Evolutionary conservation across 2,329 filamentous ascomycete genomes (phyloP), one percentile per base, ranked within the genome.

Genomic region (Ophiostoma fasciatum): DNA sequence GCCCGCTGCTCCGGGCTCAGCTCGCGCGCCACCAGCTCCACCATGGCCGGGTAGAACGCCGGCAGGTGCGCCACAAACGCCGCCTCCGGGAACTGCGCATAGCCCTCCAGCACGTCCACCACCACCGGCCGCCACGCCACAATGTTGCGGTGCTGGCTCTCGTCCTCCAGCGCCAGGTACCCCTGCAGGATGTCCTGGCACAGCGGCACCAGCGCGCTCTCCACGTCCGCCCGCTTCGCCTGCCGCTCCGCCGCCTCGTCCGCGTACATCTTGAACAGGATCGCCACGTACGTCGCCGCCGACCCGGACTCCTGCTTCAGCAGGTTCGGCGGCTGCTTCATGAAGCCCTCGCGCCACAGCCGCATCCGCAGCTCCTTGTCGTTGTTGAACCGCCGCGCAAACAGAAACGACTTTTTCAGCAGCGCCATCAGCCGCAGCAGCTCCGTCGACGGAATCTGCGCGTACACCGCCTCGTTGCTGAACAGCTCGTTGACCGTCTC

Each of bases 401-500:
- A 99, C 41, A 92, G 76, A 60, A 94, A 98, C 20, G 81, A 90
- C 53, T 92, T 90, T 61, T 98, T 98, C 21, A 99, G 68, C 1
- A 98, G 68, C 1, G 73, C 74, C 92, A 98, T 99, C 12, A 99
- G 67, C 3, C 87, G 78, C 15, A 99, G 67, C 0, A 99, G 74
- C 52, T 96, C 85, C 9, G 72, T 63, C 1, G 85, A 94, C 0
- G 90, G 92, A 27, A 98, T 98, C 53, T 93, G 78, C 6, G 77
- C 69, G 54, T 98, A 98, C 13, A 98, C 92, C 1, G 82, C 74
- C 52, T 96, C 87, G 56, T 96, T 98, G 48, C 85, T 92, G 63
- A 98, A 98, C 33, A 99, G 74, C 57, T 99, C 92, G 51, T 93
- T 92, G 28, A 99, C 92, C 0, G 92, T 99, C 57, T 98, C 92